Base-by-base conservation (phyloP, 2,329 filamentous ascomycete species). In the Oidium heveae region DNA sequence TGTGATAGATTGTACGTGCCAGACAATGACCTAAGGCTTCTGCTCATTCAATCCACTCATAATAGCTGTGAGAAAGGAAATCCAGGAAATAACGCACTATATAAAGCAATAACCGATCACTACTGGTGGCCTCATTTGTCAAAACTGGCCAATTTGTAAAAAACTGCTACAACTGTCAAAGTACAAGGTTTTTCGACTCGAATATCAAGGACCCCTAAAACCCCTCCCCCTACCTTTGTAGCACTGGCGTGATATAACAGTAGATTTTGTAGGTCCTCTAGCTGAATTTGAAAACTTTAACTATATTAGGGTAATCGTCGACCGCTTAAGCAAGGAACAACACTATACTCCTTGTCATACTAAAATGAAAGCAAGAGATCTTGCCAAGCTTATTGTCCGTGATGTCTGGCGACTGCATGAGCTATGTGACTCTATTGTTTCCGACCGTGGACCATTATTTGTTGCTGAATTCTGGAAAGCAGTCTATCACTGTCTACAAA, bases 391-490 rank as follows among this genome's bases (percentile, higher is more conserved):
- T 18, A 55, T 57, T 33, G 22, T 56, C 15, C 36, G 36, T 32
- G 34, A 56, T 16, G 39, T 57, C 13, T 56, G 6, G 47, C 56
- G 52, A 20, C 34, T 46, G 0, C 43, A 58, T 36, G 44, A 50
- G 3, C 37, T 55, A 22, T 18, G 43, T 55, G 20, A 24, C 33
- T 32, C 41, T 20, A 49, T 61, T 2, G 54, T 60, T 5, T 55
- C 55, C 39, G 54, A 61, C 37, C 7, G 56, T 9, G 59, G 58
- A 0, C 24, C 52, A 13, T 13, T 50, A n/a, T 60, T 61, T 51
- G 52, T 54, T 22, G 56, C 36, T 7, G 52, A 56, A 24, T 57
- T 60, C 39, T 61, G 57, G 59, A 55, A 57, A 55, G 56, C 10
- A 55, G 54, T 20, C 41, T 56, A 1, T 1, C 32, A 37, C 44